phyloP scores from a whole-genome alignment of 1,284 basidiomycete genomes.

The Lignosus rhinocerotis region DNA sequence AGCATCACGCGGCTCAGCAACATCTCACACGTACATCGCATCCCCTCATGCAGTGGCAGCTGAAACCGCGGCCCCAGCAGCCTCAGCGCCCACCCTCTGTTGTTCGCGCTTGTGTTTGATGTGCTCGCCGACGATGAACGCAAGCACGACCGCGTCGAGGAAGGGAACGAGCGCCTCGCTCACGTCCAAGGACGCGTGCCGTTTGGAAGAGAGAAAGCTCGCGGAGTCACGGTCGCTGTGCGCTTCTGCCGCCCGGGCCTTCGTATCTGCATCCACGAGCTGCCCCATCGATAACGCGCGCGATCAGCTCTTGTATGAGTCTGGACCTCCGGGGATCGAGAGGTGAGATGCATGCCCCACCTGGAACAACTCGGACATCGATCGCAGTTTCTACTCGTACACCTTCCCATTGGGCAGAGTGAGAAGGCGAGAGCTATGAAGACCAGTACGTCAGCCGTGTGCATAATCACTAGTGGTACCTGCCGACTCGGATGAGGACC shows the following conservation, averaged over 20 bases:
- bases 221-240: not conserved
- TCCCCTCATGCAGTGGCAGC: too few relatives aligned
- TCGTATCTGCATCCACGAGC: not conserved
- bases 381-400: constrained; percentile 2
- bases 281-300: not conserved
- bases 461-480: not conserved
- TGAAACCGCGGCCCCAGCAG: too few relatives aligned
- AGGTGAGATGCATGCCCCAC: not conserved
- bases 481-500: not conserved
- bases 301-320: not conserved
- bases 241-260: not conserved
- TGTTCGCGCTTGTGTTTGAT: too few relatives aligned
- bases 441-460: not conserved
- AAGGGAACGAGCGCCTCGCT: not conserved
- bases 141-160: constrained; percentile 4
- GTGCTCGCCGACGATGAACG: constrained; percentile 7
- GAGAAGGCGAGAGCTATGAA: not conserved
- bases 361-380: not conserved
- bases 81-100: too few relatives aligned
- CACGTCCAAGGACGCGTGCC: not conserved
- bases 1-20: too few relatives aligned
- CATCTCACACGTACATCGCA: too few relatives aligned
- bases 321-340: not conserved
- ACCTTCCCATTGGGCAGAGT: not conserved
- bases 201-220: not conserved